These are phyloP conservation scores for Keithomyces neogunnii DNA, from an alignment of 2,329 filamentous ascomycete genomes.

Conservation along the genomic window DNA sequence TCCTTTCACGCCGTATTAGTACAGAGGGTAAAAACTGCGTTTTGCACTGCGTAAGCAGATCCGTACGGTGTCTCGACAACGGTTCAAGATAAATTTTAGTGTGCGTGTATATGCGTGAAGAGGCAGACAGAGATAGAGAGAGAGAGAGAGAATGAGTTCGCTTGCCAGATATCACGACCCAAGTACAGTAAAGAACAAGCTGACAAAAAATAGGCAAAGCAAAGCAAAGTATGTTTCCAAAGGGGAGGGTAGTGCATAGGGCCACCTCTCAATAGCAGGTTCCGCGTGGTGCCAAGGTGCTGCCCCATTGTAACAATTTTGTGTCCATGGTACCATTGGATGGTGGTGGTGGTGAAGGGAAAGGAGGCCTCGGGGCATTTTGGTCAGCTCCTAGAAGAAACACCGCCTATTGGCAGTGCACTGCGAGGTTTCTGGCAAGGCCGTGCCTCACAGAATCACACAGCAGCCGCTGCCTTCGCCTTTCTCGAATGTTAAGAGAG, in stretches of 20 bases:
- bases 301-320: background rate
- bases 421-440: background rate
- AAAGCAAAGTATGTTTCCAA: background rate
- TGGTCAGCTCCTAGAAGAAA: background rate
- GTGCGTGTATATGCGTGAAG: too few relatives aligned
- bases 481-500: slow-evolving; percentile 87
- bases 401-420: background rate
- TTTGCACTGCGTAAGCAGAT: slow-evolving; percentile 6
- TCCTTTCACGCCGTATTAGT: slow-evolving; percentile 18
- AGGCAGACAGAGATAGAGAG: too few relatives aligned
- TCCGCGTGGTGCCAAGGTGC: background rate
- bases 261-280: background rate
- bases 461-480: slow-evolving; percentile 80
- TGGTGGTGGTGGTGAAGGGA: background rate
- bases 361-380: background rate
- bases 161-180: slow-evolving; percentile 10
- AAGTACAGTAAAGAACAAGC: background rate
- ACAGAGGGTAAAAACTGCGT: slow-evolving; percentile 17
- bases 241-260: background rate
- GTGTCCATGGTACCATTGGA: too few relatives aligned
- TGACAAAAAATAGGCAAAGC: background rate
- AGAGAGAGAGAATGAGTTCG: slow-evolving; percentile 8
- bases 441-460: slow-evolving; percentile 63
- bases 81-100: too few relatives aligned
- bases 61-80: slow-evolving; percentile 6